A percentile compares a stretch with the other conserved stretches of the same genome.
Evolutionary conservation across 2,329 filamentous ascomycete species (phyloP).

Genomic region (Botryosphaeria dothidea): DNA sequence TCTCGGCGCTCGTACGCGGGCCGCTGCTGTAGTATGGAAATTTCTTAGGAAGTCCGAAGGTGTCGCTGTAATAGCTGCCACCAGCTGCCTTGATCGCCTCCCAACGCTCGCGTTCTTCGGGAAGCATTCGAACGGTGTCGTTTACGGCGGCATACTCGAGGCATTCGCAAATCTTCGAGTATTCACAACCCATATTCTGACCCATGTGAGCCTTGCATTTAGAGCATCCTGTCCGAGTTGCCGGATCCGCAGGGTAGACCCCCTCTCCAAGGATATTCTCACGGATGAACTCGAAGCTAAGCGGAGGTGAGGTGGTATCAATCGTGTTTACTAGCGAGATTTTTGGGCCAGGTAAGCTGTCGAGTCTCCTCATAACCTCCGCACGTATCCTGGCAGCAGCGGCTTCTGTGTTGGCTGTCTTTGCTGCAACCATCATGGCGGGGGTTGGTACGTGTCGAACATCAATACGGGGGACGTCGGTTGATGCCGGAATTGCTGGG

Average conservation of each 20-base stretch:
- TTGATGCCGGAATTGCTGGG: slow-evolving; percentile 21
- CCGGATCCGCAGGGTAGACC: slow-evolving; percentile 60
- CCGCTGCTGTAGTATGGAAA: slow-evolving; percentile 62
- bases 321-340: slow-evolving; percentile 66
- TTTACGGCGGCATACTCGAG: slow-evolving; percentile 62
- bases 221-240: slow-evolving; percentile 67
- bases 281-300: slow-evolving; percentile 69
- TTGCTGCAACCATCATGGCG: slow-evolving; percentile 37
- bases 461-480: slow-evolving; percentile 31
- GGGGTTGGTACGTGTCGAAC: slow-evolving; percentile 35
- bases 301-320: slow-evolving; percentile 57
- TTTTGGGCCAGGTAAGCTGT: slow-evolving; percentile 31
- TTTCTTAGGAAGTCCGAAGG: slow-evolving; percentile 44
- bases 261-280: slow-evolving; percentile 60
- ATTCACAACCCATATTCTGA: slow-evolving; percentile 60
- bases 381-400: slow-evolving; percentile 39
- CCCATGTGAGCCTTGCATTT: slow-evolving; percentile 61
- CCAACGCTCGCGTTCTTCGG: slow-evolving; percentile 12
- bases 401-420: slow-evolving; percentile 27
- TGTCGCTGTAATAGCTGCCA: slow-evolving; percentile 28
- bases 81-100: slow-evolving; percentile 24
- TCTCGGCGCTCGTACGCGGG: slow-evolving; percentile 24
- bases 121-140: slow-evolving; percentile 27
- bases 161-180: slow-evolving; percentile 63
- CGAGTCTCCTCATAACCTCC: slow-evolving; percentile 37